Percentiles rank a stretch among this genome's conserved stretches.
These are phyloP conservation scores for Lepiota venenata DNA, from an alignment of 768 basidiomycete genomes.

Conservation along the genomic window DNA sequence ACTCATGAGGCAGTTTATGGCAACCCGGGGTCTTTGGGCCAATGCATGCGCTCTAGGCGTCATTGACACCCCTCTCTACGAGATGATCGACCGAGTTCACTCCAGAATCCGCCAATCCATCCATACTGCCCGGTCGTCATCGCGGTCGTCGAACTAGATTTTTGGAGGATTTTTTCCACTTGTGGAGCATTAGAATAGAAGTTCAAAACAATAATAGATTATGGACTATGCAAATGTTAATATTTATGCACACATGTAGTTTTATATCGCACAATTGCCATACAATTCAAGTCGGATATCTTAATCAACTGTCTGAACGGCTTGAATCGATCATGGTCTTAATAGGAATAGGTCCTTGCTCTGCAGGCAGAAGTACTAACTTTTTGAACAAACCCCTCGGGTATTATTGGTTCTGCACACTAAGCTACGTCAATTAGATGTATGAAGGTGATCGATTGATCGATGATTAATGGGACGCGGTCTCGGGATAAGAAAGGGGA, in stretches of 20 bases:
- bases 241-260: neutral
- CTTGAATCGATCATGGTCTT: too few relatives aligned
- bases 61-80: conserved; percentile 60
- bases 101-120: conserved; percentile 42
- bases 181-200: conserved; percentile 3
- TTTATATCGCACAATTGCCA: neutral
- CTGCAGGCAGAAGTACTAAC: too few relatives aligned
- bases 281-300: neutral
- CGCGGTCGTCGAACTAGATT: neutral
- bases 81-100: conserved; percentile 57
- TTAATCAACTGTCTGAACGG: too few relatives aligned
- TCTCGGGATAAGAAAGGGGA: too few relatives aligned
- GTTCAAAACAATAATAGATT: neutral
- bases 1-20: conserved; percentile 36
- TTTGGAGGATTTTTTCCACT: neutral
- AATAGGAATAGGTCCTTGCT: too few relatives aligned
- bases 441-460: too few relatives aligned
- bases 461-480: too few relatives aligned
- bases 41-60: conserved; percentile 72
- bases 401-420: too few relatives aligned
- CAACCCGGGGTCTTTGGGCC: conserved; percentile 66
- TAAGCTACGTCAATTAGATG: too few relatives aligned
- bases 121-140: conserved; percentile 9
- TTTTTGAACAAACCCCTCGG: too few relatives aligned
- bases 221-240: conserved; percentile 3